Conservation (phyloP, 2,329 filamentous ascomycete species). For the Paramyrothecium roridum region DNA sequence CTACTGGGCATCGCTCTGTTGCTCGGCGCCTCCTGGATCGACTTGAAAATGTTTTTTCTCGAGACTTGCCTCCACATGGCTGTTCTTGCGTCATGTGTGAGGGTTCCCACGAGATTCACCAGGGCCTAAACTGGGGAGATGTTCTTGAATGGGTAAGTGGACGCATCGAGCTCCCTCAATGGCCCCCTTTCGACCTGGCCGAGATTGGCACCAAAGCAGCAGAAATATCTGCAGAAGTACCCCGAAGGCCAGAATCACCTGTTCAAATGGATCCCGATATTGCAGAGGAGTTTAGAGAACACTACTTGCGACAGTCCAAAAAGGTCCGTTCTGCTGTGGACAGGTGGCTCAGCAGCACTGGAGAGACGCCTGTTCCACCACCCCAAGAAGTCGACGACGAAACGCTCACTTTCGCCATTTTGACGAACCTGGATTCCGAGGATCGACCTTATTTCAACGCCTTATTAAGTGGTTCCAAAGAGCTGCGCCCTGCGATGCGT, state of each 20-base stretch:
- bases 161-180: slow-evolving; percentile 76
- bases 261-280: slow-evolving; percentile 88
- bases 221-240: slow-evolving; percentile 58
- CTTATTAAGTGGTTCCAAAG: slow-evolving; percentile 61
- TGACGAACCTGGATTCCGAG: slow-evolving; percentile 76
- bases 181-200: slow-evolving; percentile 82
- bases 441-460: slow-evolving; percentile 81
- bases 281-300: slow-evolving; percentile 86
- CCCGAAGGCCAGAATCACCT: slow-evolving; percentile 55
- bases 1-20: slow-evolving; percentile 93
- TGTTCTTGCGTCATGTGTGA: slow-evolving; percentile 85
- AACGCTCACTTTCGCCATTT: slow-evolving; percentile 87
- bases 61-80: slow-evolving; percentile 83
- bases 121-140: slow-evolving; percentile 89
- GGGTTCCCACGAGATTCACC: slow-evolving; percentile 55
- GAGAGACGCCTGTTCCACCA: slow-evolving; percentile 68
- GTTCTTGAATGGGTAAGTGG: slow-evolving; percentile 91
- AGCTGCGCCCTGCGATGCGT: slow-evolving; percentile 53
- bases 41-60: slow-evolving; percentile 88
- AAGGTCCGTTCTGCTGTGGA: slow-evolving; percentile 92
- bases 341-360: slow-evolving; percentile 81
- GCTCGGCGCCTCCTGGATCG: slow-evolving; percentile 85
- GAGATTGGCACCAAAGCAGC: slow-evolving; percentile 59
- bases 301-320: slow-evolving; percentile 87
- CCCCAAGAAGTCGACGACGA: slow-evolving; percentile 92